Base-by-base conservation (phyloP, 2,329 filamentous ascomycete species). In the Pseudocercospora cruenta region DNA sequence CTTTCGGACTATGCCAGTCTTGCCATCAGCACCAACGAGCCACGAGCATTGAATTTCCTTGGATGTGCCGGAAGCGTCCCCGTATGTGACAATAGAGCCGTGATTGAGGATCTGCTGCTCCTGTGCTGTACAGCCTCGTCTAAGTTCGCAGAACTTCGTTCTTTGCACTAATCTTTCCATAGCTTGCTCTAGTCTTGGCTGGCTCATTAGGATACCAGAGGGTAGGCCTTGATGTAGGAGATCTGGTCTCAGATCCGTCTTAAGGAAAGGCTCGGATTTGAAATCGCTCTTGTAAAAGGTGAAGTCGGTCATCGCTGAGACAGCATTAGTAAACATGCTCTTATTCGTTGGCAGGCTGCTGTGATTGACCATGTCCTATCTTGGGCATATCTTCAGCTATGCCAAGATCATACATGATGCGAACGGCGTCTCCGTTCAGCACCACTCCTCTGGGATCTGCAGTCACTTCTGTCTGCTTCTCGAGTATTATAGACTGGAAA, bases 1-100 rank as follows among this genome's bases (percentile, higher is more conserved):
- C 65, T 85, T 84, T 14, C 82, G 73, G 8, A 80, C 79, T 39
- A 81, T 76, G 0, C 83, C 83, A 5, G 75, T 80, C 70, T 85
- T 85, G 0, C 83, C 83, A 72, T 85, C 83, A 0, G 82, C 82
- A 0, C 79, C 83, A 8, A 82, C 73, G 0, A 84, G 72, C 65
- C 76, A 80, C 1, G 61, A 70, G 4, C 71, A 69, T 19, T 71
- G 66, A 6, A 79, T 51, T 51, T 1, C 53, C 21, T 33, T 55
- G 8, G 21, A 9, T 16, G 19, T 22, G 65, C 10, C 58, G 39
- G 22, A 39, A 43, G 55, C n/a, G 33, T 59, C 60, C n/a, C 45
- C 39, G 21, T 66, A 58, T 4, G 73, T 73, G 22, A 64, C 9
- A 3, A 64, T n/a, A 62, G 74, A 70, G 1, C 28, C 58, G 60